Conservation (phyloP, 2,329 filamentous ascomycete species). For the Talaromyces piceae region DNA sequence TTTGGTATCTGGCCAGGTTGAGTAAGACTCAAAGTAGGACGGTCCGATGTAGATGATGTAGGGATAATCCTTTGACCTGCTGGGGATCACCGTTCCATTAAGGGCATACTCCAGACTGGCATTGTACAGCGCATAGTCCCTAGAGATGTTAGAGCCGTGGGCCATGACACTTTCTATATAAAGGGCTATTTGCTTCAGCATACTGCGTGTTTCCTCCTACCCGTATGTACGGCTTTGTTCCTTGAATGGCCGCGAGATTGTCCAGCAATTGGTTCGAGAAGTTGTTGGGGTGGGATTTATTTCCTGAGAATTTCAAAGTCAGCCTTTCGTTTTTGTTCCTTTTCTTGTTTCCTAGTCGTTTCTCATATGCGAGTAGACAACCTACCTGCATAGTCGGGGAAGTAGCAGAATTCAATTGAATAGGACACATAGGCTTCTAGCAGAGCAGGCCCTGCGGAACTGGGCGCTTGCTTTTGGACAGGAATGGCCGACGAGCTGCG, state of each 20-base stretch:
- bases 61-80: constrained; percentile 6
- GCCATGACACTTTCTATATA: neutral
- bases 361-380: neutral
- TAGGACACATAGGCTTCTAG: constrained; percentile 5
- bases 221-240: constrained; percentile 8
- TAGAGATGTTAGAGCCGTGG: neutral
- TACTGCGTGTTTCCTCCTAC: constrained; percentile 12
- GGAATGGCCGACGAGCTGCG: constrained; percentile 1
- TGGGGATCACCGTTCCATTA: constrained; percentile 3
- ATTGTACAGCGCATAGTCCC: constrained; percentile 9
- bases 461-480: neutral
- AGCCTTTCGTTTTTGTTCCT: neutral
- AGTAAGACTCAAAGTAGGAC: constrained; percentile 10
- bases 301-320: constrained; percentile 1
- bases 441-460: constrained; percentile 1
- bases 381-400: constrained; percentile 7
- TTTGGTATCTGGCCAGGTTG: constrained; percentile 9
- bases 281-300: constrained; percentile 4
- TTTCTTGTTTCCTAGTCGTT: no score
- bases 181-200: neutral
- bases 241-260: constrained; percentile 5
- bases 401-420: constrained; percentile 8
- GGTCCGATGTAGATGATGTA: constrained; percentile 8
- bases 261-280: constrained; percentile 9
- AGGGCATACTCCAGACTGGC: constrained; percentile 3